These are phyloP conservation scores for Heliamphora pulchella DNA, from an alignment of 179 eudicot species.

Conservation along the genomic window DNA sequence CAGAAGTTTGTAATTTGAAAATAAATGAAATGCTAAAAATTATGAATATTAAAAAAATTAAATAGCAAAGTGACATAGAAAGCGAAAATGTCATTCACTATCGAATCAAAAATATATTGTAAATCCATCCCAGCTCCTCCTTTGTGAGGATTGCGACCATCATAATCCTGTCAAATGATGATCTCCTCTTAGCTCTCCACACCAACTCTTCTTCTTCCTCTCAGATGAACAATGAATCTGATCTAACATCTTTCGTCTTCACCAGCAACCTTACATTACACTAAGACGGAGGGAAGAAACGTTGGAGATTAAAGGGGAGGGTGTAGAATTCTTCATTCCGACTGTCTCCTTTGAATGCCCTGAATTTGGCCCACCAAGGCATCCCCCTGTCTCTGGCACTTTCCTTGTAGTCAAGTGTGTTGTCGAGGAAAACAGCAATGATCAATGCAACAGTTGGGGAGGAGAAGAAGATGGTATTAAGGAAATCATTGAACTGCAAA, in stretches of 20 bases:
- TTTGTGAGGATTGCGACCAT: neutral
- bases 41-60: neutral
- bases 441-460: conserved; percentile 89
- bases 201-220: neutral
- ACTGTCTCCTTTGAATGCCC: conserved; percentile 87
- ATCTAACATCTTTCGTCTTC: neutral
- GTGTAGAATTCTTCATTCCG: conserved; percentile 95
- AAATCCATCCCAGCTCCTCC: conserved; percentile 1
- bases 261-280: neutral
- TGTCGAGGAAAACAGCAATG: conserved; percentile 83
- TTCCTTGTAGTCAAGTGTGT: conserved; percentile 86
- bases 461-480: conserved; percentile 82
- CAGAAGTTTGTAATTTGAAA: too few species aligned
- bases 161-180: neutral
- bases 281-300: conserved; percentile 93
- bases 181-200: neutral
- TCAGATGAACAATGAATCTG: conserved; percentile 1
- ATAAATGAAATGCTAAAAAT: too few species aligned
- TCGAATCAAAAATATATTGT: neutral
- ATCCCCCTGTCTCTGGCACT: conserved; percentile 86
- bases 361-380: conserved; percentile 99
- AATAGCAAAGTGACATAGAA: neutral
- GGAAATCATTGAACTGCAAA: conserved; percentile 89
- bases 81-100: conserved; percentile 17
- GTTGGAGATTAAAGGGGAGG: conserved; percentile 90